A percentile compares a stretch with the other conserved stretches of the same genome.
Conservation (phyloP, 257 asterid species). For the Przewalskia tangutica region DNA sequence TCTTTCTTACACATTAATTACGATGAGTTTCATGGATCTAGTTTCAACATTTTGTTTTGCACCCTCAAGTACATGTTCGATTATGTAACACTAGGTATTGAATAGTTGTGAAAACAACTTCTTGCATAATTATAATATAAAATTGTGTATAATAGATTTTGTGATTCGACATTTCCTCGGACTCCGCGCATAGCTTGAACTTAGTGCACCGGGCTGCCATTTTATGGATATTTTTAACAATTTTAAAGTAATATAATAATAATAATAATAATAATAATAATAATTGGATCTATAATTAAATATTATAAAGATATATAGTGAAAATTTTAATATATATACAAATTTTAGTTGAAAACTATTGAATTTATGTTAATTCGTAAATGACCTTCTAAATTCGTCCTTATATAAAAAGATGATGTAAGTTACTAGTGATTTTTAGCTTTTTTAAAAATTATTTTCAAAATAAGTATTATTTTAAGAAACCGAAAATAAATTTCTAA, state of each 20-base stretch:
- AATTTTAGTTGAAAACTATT: neutral
- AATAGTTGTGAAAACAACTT: no score
- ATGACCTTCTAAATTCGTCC: neutral
- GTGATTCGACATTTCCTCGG: no score
- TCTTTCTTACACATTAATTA: neutral
- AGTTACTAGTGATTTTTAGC: neutral
- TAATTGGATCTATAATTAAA: no score
- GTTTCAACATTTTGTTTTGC: neutral
- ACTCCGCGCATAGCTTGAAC: no score
- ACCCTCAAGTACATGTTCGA: neutral
- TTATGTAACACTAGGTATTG: neutral
- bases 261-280: no score
- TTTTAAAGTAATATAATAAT: no score
- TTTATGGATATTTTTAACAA: neutral
- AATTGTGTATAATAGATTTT: no score
- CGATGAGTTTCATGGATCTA: neutral
- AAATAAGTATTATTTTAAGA: neutral
- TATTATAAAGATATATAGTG: no score
- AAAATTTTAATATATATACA: no score
- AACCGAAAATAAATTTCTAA: neutral
- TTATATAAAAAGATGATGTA: neutral
- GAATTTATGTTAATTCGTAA: neutral
- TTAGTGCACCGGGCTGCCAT: no score
- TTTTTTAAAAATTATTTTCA: neutral
- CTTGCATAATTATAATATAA: no score